These are phyloP conservation scores for Golubevia sp. DNA, from an alignment of 1,284 basidiomycete genomes.

Conservation along the genomic window DNA sequence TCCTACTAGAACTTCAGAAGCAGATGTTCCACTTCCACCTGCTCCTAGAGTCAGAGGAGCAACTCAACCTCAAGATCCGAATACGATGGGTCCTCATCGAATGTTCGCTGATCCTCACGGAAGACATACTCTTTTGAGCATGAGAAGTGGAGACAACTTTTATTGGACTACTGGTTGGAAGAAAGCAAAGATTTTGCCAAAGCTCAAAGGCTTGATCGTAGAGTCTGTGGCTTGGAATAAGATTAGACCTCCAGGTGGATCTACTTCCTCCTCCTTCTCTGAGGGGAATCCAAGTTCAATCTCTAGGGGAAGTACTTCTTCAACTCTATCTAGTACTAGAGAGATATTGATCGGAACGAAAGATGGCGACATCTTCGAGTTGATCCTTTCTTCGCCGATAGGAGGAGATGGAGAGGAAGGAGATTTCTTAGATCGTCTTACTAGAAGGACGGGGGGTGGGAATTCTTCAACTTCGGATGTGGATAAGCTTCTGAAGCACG, in stretches of 20 bases:
- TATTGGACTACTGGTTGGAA: constrained; percentile 67
- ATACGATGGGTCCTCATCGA: constrained; percentile 17
- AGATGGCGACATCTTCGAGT: constrained; percentile 44
- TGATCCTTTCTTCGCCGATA: constrained; percentile 73
- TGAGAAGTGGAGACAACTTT: constrained; percentile 87
- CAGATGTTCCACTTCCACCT: constrained; percentile 43
- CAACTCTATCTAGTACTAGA: constrained; percentile 65
- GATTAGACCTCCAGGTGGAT: constrained; percentile 62
- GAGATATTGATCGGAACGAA: constrained; percentile 85
- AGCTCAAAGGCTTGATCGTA: constrained; percentile 79
- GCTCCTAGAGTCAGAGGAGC: constrained; percentile 28
- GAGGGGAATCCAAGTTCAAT: constrained; percentile 54
- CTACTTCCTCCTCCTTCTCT: constrained; percentile 64
- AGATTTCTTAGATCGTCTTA: constrained; percentile 56
- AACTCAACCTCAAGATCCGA: constrained; percentile 30
- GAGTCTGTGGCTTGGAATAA: constrained; percentile 90
- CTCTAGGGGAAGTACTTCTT: constrained; percentile 65
- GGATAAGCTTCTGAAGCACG: constrained; percentile 35
- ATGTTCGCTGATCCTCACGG: constrained; percentile 77
- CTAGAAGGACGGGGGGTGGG: constrained; percentile 42
- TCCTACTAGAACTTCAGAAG: constrained; percentile 43
- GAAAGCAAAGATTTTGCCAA: constrained; percentile 50
- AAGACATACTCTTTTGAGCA: constrained; percentile 83
- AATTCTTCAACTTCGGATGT: constrained; percentile 25
- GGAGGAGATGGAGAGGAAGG: constrained; percentile 64